These are phyloP conservation scores for Boletus pseudopeckii DNA, from an alignment of 768 basidiomycete species.

Conservation along the genomic window DNA sequence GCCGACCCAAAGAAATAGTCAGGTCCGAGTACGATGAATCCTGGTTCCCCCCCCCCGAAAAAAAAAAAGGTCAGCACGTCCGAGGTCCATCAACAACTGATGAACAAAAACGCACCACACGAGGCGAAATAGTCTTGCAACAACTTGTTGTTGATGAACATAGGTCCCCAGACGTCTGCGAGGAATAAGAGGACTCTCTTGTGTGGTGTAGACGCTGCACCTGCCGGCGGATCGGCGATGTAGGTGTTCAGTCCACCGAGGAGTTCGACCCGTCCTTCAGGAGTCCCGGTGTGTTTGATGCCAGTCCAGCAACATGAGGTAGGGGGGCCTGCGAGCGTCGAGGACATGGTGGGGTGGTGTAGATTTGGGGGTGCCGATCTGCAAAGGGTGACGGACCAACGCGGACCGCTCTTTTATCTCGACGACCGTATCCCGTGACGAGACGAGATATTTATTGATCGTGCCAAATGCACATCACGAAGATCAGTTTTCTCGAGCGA, in stretches of 20 bases:
- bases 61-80: background rate
- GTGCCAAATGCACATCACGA: too few species aligned
- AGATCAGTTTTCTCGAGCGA: background rate
- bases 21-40: conserved; percentile 53
- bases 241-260: conserved; percentile 54
- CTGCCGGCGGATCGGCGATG: conserved; percentile 43
- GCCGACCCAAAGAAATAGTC: conserved; percentile 60
- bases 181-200: conserved; percentile 52
- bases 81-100: background rate
- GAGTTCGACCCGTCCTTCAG: conserved; percentile 40
- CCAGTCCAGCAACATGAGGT: conserved; percentile 47
- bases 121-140: conserved; percentile 61
- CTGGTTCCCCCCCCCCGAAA: conserved; percentile 24
- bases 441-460: background rate
- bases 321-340: conserved; percentile 40
- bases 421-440: background rate
- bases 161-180: conserved; percentile 53
- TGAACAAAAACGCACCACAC: conserved; percentile 38
- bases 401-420: background rate
- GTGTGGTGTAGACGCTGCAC: conserved; percentile 18
- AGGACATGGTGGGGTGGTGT: conserved; percentile 13
- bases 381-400: background rate
- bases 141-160: conserved; percentile 53
- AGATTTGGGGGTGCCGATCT: background rate
- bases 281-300: conserved; percentile 48